These are phyloP conservation scores for Crucihimalaya himalaica DNA, from an alignment of 345 rosid species.

Conservation along the genomic window DNA sequence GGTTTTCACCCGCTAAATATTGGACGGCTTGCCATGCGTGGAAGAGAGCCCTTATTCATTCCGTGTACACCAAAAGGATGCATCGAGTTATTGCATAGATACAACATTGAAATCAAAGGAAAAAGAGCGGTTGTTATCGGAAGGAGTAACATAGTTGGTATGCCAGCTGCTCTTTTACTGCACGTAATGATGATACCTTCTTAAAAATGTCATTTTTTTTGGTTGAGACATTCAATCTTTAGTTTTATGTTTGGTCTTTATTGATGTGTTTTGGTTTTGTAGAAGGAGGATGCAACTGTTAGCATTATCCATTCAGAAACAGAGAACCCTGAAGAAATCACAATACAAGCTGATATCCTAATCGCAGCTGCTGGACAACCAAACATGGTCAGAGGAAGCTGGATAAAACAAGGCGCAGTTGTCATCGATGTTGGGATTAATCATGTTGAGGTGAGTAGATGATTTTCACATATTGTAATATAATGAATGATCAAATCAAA, in stretches of 20 bases:
- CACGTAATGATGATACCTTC: conserved; percentile 49
- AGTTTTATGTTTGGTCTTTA: neutral
- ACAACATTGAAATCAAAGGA: conserved; percentile 73
- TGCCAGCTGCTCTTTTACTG: conserved; percentile 86
- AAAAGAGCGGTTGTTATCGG: conserved; percentile 86
- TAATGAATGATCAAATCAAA: neutral
- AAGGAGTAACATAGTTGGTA: conserved; percentile 92
- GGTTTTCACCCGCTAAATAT: conserved; percentile 89
- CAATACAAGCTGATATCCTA: conserved; percentile 74
- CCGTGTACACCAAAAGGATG: conserved; percentile 97
- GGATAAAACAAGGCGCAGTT: conserved; percentile 93
- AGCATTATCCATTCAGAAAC: conserved; percentile 82
- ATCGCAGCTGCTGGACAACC: conserved; percentile 82
- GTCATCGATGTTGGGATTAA: conserved; percentile 90
- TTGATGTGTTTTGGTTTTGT: neutral
- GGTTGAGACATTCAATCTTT: neutral
- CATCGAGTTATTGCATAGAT: conserved; percentile 76
- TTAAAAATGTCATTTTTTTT: neutral
- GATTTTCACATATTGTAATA: neutral
- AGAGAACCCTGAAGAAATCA: conserved; percentile 68
- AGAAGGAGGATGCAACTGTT: conserved; percentile 87
- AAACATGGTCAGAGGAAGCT: conserved; percentile 76
- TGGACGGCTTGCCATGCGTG: conserved; percentile 85
- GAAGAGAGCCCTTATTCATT: conserved; percentile 77
- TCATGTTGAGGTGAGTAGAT: conserved; percentile 62